These are phyloP conservation scores for Exophiala sp. DNA, from an alignment of 2,329 filamentous ascomycete species.

Conservation along the genomic window DNA sequence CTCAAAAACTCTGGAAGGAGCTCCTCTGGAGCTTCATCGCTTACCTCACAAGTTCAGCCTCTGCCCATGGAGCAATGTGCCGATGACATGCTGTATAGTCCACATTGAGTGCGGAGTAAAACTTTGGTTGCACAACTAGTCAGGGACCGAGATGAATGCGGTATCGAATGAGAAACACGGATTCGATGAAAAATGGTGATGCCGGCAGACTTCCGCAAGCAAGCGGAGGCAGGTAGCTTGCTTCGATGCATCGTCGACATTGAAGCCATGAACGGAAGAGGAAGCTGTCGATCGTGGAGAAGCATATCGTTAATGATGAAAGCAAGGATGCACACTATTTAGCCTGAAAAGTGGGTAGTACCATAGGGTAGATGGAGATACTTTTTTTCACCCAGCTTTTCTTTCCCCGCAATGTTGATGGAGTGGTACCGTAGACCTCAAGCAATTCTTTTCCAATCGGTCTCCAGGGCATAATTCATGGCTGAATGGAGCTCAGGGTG, in stretches of 20 bases:
- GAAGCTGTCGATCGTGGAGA: neutral
- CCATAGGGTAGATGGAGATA: neutral
- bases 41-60: neutral
- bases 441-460: neutral
- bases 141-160: neutral
- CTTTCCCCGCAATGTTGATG: neutral
- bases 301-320: neutral
- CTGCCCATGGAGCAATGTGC: neutral
- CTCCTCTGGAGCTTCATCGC: neutral
- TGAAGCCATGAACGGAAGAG: neutral
- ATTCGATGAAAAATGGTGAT: neutral
- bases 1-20: neutral
- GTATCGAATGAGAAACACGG: too few species aligned
- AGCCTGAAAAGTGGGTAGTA: constrained; percentile 1
- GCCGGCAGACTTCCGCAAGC: neutral
- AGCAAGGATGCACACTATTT: neutral
- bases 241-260: neutral
- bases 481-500: too few species aligned
- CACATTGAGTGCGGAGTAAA: neutral
- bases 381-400: neutral
- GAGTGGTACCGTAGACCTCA: neutral
- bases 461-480: too few species aligned
- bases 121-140: neutral
- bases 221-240: neutral
- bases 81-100: neutral